A percentile compares a stretch with the other conserved stretches of the same genome.
These are phyloP conservation scores for Brassica hybrid DNA, from an alignment of 441 rosid species.

Conservation along the genomic window DNA sequence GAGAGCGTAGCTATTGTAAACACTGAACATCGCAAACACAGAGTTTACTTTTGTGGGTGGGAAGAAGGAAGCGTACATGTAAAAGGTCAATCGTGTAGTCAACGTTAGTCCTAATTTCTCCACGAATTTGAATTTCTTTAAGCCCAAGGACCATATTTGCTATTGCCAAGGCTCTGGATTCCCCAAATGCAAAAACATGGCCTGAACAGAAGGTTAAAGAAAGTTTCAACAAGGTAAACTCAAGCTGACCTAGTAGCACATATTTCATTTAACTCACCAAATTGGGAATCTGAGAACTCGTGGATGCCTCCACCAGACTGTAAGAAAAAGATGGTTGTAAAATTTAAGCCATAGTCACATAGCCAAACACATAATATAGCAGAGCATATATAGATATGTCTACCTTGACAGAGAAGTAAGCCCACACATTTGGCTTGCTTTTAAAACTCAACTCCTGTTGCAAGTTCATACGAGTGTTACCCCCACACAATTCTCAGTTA, in stretches of 20 bases:
- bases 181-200: conserved; percentile 99
- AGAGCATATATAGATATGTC: conserved; percentile 28
- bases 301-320: conserved; percentile 99
- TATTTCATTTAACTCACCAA: conserved; percentile 68
- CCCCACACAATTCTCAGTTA: conserved; percentile 17
- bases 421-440: conserved; percentile 99
- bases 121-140: conserved; percentile 99
- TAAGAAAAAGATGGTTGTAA: conserved; percentile 42
- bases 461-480: conserved; percentile 40
- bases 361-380: conserved; percentile 15
- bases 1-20: conserved; percentile 21
- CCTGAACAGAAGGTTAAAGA: conserved; percentile 51
- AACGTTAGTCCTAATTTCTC: conserved; percentile 98
- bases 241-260: conserved; percentile 38
- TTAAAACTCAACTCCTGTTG: conserved; percentile 96
- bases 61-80: conserved; percentile 67
- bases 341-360: conserved; percentile 30
- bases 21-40: conserved; percentile 12
- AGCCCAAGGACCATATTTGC: conserved; percentile 99
- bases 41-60: conserved; percentile 20
- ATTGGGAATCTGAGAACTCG: conserved; percentile 99
- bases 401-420: conserved; percentile 99
- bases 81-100: conserved; percentile 98
- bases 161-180: conserved; percentile 97
- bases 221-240: conserved; percentile 28